A percentile compares a stretch with the other conserved stretches of the same genome.
Evolutionary conservation across 768 basidiomycete species (phyloP).

Genomic region (Zangia roseola): DNA sequence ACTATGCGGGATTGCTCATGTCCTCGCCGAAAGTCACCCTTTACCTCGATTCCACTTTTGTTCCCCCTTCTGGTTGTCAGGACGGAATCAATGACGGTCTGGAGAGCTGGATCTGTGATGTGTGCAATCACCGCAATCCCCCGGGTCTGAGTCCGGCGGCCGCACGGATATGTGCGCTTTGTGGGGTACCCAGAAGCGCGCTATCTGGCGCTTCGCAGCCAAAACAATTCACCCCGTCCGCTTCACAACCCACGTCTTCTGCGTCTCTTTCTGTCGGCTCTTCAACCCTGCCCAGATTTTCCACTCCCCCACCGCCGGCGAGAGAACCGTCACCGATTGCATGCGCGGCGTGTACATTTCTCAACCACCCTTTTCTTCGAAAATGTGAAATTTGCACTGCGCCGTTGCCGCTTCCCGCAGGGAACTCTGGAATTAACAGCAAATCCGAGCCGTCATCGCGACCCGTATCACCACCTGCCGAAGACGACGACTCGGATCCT

Average conservation of each 20-base stretch:
- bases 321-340: slow-evolving; percentile 41
- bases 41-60: slow-evolving; percentile 44
- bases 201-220: slow-evolving; percentile 26
- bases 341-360: slow-evolving; percentile 89
- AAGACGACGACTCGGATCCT: slow-evolving; percentile 26
- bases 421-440: slow-evolving; percentile 29
- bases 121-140: slow-evolving; percentile 85
- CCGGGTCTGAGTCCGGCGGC: slow-evolving; percentile 70
- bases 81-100: slow-evolving; percentile 35
- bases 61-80: slow-evolving; percentile 26
- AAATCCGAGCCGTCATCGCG: slow-evolving; percentile 69
- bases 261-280: slow-evolving; percentile 29
- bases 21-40: slow-evolving; percentile 89
- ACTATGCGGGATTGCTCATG: slow-evolving; percentile 87
- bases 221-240: slow-evolving; percentile 36
- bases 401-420: slow-evolving; percentile 44
- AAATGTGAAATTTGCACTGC: slow-evolving; percentile 88
- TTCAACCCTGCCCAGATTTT: slow-evolving; percentile 17
- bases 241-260: slow-evolving; percentile 40
- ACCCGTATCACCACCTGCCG: slow-evolving; percentile 48
- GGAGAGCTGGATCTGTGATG: slow-evolving; percentile 78
- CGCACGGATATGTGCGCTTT: slow-evolving; percentile 72
- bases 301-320: slow-evolving; percentile 20
- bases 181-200: slow-evolving; percentile 68
- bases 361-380: slow-evolving; percentile 74